Evolutionary conservation across 2,329 filamentous ascomycete genomes (phyloP).

Genomic region (Verticillium longisporum): DNA sequence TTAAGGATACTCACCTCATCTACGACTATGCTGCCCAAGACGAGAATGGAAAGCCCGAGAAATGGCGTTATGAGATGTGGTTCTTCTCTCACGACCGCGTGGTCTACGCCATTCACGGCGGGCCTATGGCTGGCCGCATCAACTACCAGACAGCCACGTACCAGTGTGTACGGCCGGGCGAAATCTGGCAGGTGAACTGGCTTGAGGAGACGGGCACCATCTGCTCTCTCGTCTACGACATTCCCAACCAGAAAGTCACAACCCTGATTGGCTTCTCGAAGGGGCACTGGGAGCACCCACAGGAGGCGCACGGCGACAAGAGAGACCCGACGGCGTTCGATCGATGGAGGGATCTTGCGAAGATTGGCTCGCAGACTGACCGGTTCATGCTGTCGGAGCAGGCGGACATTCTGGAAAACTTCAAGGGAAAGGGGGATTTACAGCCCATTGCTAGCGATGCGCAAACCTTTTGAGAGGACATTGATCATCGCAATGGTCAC

Average conservation of each 20-base stretch:
- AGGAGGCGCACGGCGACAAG: conserved; percentile 49
- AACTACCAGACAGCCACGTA: conserved; percentile 49
- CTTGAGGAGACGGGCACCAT: conserved; percentile 54
- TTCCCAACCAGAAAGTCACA: conserved; percentile 37
- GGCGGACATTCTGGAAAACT: conserved; percentile 41
- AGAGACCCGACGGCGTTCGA: conserved; percentile 41
- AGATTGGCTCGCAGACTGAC: conserved; percentile 41
- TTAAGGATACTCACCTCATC: conserved; percentile 45
- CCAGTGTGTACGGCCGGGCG: conserved; percentile 50
- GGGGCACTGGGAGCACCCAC: conserved; percentile 46
- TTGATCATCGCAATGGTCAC: no score
- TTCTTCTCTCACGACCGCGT: conserved; percentile 47
- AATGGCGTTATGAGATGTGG: conserved; percentile 58
- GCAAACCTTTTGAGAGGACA: conserved; percentile 12
- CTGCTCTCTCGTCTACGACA: conserved; percentile 49
- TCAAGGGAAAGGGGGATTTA: conserved; percentile 40
- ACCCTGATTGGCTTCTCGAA: conserved; percentile 47
- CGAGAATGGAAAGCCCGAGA: conserved; percentile 40
- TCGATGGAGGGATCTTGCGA: conserved; percentile 42
- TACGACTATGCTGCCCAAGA: conserved; percentile 50
- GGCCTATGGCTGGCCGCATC: conserved; percentile 48
- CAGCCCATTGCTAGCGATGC: conserved; percentile 32
- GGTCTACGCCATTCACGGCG: conserved; percentile 53
- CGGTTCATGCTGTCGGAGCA: conserved; percentile 46
- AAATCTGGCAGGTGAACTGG: conserved; percentile 56